Evolutionary conservation across 257 asterid species (phyloP).

Genomic region (Primulina eburnea): DNA sequence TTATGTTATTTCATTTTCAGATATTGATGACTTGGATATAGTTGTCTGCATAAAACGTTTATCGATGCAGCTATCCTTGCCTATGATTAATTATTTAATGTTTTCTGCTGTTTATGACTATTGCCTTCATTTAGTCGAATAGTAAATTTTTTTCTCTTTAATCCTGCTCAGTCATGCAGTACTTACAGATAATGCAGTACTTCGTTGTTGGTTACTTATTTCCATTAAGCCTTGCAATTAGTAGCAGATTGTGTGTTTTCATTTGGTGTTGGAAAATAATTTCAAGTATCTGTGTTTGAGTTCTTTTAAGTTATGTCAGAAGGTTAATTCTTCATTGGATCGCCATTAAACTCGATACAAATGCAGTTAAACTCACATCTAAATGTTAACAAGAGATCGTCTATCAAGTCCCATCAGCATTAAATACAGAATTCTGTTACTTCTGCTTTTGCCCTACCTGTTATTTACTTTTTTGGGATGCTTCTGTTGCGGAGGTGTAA

Average conservation of each 20-base stretch:
- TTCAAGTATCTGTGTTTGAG: neutral
- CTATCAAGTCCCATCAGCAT: too few relatives aligned
- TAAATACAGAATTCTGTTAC: too few relatives aligned
- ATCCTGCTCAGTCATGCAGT: neutral
- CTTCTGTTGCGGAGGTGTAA: too few relatives aligned
- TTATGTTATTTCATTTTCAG: neutral
- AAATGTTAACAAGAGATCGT: too few relatives aligned
- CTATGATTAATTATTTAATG: neutral
- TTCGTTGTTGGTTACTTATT: neutral
- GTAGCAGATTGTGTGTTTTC: neutral
- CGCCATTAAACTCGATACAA: neutral
- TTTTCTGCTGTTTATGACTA: neutral
- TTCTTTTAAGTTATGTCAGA: neutral
- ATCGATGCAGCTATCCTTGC: neutral
- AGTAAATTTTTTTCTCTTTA: too few relatives aligned
- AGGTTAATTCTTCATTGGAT: neutral
- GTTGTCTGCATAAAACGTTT: neutral
- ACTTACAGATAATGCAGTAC: too few relatives aligned
- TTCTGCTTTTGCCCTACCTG: too few relatives aligned
- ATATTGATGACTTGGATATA: neutral
- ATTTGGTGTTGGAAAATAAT: too few relatives aligned
- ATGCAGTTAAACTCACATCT: neutral
- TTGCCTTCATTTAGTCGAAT: neutral
- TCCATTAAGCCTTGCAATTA: neutral
- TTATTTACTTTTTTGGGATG: too few relatives aligned